Percentiles rank a stretch among this genome's conserved stretches.
phyloP scores from a whole-genome alignment of 2,329 filamentous ascomycete genomes.

The Colletotrichum lupini region DNA sequence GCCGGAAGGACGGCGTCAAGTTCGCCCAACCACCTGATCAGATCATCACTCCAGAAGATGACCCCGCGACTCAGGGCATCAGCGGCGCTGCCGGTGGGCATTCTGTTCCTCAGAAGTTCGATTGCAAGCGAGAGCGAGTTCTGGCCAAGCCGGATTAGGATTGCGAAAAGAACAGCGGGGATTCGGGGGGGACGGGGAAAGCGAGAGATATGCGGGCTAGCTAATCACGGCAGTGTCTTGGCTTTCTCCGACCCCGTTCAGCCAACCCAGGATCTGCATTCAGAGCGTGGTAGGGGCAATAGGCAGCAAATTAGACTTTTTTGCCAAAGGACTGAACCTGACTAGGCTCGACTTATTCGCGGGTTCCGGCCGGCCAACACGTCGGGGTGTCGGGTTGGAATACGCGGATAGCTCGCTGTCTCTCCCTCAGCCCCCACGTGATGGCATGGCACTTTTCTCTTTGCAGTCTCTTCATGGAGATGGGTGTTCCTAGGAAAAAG shows the following conservation, averaged over 20 bases:
- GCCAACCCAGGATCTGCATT: constrained; percentile 1
- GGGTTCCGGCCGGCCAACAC: background rate
- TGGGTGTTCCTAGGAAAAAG: background rate
- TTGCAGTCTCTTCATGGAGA: background rate
- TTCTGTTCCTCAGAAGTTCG: background rate
- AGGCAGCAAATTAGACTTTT: background rate
- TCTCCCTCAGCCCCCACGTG: background rate
- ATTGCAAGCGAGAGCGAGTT: background rate
- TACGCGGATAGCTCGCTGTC: background rate
- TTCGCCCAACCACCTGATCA: background rate
- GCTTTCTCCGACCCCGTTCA: background rate
- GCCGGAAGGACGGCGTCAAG: background rate
- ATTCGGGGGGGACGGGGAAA: background rate
- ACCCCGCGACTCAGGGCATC: background rate
- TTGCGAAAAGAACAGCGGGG: background rate
- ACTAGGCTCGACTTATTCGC: background rate
- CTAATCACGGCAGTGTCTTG: constrained; percentile 6
- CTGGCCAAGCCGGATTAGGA: background rate
- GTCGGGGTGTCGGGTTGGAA: background rate
- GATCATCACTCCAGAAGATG: background rate
- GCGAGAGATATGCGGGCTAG: background rate
- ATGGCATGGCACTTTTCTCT: background rate
- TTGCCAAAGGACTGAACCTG: background rate
- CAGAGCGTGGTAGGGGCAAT: background rate
- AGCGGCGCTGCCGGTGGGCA: background rate